Base-by-base conservation (phyloP, 768 basidiomycete genomes). In the Antrodiella citrinella region DNA sequence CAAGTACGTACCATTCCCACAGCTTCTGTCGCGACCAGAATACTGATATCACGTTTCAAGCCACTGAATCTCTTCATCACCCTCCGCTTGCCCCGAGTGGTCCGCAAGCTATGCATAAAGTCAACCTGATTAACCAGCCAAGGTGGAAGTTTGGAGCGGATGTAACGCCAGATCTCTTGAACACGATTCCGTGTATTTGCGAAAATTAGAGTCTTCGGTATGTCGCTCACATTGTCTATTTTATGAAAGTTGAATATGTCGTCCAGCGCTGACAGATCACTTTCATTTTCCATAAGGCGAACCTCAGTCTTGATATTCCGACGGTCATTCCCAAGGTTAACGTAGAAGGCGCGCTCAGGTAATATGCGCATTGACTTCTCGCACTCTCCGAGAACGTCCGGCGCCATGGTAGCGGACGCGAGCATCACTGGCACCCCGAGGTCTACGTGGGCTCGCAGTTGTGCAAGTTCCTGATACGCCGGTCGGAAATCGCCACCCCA, bases 401-500 rank as follows among this genome's bases (percentile, higher is more conserved):
- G 66, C 13, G 62, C 49, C 4, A 71, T 42, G 0, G 70, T 71
- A 1, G 71, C 69, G 7, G 70, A 67, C 3, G 66, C 60, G 1
- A 61, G 54, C 1, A 67, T 51, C 24, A 70, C 49, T 7, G 70
- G 67, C 11, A 65, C 58, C 10, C 57, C 42, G 3, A 59, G 45
- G 0, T 67, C 63, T 18, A 70, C 47, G 19, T 68, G 61, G 0
- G 65, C 54, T 0, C 65, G 66, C 3, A 72, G 51, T 12, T 57
- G 57, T 0, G 51, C 55, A 3, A 72, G 58, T 21, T 63, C 24
- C 4, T 41, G 52, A 51, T 69, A 72, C 0, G 48, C 40, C 4
- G 54, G 51, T 0, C 69, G 64, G 55, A 72, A 72, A 21, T 67
- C 61, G 1, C 66, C 66, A n/a, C 12, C 26, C 67, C 69, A 70